phyloP scores from a whole-genome alignment of 306 rosid species.

The Inga laurina region DNA sequence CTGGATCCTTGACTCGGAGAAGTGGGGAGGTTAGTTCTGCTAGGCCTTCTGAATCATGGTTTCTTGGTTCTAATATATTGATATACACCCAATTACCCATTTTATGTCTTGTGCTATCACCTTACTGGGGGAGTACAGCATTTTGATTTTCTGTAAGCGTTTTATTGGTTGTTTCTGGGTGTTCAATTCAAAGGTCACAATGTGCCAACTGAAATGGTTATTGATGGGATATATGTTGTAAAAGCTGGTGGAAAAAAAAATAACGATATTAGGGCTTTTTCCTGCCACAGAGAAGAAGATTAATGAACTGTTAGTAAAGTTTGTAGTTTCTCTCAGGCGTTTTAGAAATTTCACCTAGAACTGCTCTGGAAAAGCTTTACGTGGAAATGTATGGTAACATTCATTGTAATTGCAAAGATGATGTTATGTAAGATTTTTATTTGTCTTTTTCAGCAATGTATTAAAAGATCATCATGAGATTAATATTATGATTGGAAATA shows the following conservation, averaged over 20 bases:
- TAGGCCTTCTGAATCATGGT: constrained; percentile 8
- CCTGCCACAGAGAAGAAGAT: background rate
- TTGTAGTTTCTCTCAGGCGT: background rate
- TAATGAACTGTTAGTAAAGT: background rate
- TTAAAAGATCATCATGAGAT: background rate
- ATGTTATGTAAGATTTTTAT: background rate
- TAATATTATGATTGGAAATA: background rate
- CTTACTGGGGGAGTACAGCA: constrained; percentile 23
- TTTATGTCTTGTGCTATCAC: background rate
- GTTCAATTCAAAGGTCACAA: background rate
- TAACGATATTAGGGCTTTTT: background rate
- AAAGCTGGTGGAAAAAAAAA: background rate
- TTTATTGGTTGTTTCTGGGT: background rate
- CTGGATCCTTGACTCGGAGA: constrained; percentile 91
- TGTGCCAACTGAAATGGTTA: background rate
- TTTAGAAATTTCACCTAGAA: background rate
- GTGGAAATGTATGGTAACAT: background rate
- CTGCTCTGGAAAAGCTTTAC: background rate
- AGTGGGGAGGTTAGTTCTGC: constrained; percentile 94
- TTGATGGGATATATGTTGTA: background rate
- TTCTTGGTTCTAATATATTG: background rate
- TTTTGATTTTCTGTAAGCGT: background rate
- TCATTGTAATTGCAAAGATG: background rate
- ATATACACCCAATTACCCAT: background rate
- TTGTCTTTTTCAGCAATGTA: background rate